Evolutionary conservation across 78 protist genomes (phyloP), one percentile per base, ranked within the genome.

Genomic region (Tieghemostelium lacteum): DNA sequence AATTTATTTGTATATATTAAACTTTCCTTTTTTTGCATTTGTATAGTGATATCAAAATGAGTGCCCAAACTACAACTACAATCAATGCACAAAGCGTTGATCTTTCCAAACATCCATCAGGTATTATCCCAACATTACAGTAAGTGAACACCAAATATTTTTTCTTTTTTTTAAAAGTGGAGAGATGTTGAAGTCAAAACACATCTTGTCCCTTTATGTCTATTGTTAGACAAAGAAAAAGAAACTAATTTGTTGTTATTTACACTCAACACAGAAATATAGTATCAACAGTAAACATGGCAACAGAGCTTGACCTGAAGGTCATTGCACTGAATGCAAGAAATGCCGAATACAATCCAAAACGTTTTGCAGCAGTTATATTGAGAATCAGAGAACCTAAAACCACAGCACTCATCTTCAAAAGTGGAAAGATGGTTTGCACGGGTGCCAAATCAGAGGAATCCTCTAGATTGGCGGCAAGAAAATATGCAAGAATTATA

Each of bases 311-410:
- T 40, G 97, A 98, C 24, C 83, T 97, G 73, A 97, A 97, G 75
- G 49, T 52, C 19, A 98, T 98, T 37, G 97, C 99, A 3, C 3
- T 94, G 12, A 69, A 87, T 6, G 99, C 99, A 12, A 75, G 98
- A 20, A 98, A 98, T 60, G 98, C 99, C 12, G 99, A 98, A 88
- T 98, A 98, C 87, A 97, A 97, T 63, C 99, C 99, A 50, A 98
- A 97, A 94, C 96, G 99, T 20, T 98, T 98, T 58, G 72, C 99
- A 0, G 99, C 99, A 1, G 98, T 98, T 24, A 96, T 98, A 73
- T 97, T 98, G 98, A 88, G 99, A 12, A 94, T 97, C 19, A 86
- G 98, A 20, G 99, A 97, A 39, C 99, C 99, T 26, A 96, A 97
- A 66, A 94, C 99, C 2, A 98, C 99, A 0, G 98, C 99, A 0